phyloP scores from a whole-genome alignment of 352 stramenopile genomes.

The Phytophthora melonis region DNA sequence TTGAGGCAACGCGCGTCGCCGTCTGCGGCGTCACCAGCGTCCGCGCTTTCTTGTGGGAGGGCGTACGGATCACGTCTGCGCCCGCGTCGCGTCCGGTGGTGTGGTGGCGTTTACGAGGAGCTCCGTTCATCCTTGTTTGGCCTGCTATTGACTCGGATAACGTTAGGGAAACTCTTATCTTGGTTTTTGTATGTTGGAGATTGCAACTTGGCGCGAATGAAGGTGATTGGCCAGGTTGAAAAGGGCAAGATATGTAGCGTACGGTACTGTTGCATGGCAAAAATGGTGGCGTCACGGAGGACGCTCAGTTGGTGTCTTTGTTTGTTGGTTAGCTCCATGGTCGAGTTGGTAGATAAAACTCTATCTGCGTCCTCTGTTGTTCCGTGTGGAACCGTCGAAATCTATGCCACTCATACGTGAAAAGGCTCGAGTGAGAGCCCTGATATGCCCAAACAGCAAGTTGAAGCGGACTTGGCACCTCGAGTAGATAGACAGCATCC shows the following conservation, averaged over 20 bases:
- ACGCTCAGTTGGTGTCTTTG: background rate
- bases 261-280: slow-evolving; percentile 3
- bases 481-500: background rate
- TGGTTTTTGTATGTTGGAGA: slow-evolving; percentile 7
- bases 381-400: slow-evolving; percentile 13
- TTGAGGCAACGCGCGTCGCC: slow-evolving; percentile 1
- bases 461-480: slow-evolving; percentile 5
- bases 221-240: slow-evolving; percentile 27
- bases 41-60: slow-evolving; percentile 45
- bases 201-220: slow-evolving; percentile 21
- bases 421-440: slow-evolving; percentile 11
- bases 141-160: background rate
- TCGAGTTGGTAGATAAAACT: slow-evolving; percentile 1
- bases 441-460: slow-evolving; percentile 21
- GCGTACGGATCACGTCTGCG: slow-evolving; percentile 28
- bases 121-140: slow-evolving; percentile 42
- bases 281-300: slow-evolving; percentile 1
- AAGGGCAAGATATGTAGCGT: background rate
- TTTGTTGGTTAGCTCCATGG: slow-evolving; percentile 11
- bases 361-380: background rate
- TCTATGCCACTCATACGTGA: slow-evolving; percentile 36
- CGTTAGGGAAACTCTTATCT: background rate
- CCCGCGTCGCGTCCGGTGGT: slow-evolving; percentile 28
- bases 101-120: slow-evolving; percentile 62
- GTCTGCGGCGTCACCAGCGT: slow-evolving; percentile 31